Percentiles rank a stretch among this genome's conserved stretches.
phyloP scores from a whole-genome alignment of 768 basidiomycete genomes.

The Royoungia palumana region DNA sequence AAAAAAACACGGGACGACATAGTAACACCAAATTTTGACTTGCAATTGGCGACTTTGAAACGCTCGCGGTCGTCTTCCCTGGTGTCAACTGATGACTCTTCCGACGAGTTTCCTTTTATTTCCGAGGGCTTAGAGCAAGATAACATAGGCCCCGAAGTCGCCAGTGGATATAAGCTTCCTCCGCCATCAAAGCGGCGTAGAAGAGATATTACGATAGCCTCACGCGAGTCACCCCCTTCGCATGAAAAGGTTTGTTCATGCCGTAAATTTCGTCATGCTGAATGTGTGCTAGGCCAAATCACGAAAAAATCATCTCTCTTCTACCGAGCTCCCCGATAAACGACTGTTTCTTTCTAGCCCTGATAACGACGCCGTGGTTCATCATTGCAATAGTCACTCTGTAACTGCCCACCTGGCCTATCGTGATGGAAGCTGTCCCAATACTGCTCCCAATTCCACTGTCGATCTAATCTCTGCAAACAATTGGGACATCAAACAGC shows the following conservation, averaged over 20 bases:
- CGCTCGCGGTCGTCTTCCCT: constrained; percentile 21
- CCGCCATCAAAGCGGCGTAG: constrained; percentile 18
- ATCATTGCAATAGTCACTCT: background rate
- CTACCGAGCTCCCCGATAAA: background rate
- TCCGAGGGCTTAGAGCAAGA: constrained; percentile 33
- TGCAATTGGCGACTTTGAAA: constrained; percentile 41
- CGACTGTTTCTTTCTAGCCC: constrained; percentile 21
- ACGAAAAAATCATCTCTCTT: background rate
- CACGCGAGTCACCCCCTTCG: background rate
- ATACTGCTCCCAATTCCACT: constrained; percentile 20
- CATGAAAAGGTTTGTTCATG: constrained; percentile 16
- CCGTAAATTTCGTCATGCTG: constrained; percentile 5
- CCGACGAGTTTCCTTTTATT: constrained; percentile 34
- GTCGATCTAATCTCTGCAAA: constrained; percentile 1
- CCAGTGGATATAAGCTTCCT: constrained; percentile 26
- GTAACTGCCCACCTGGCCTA: background rate
- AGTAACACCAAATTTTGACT: constrained; percentile 43
- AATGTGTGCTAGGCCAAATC: constrained; percentile 6
- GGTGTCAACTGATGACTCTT: constrained; percentile 29
- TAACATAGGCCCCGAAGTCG: constrained; percentile 33
- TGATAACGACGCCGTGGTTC: constrained; percentile 10
- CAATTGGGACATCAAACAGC: constrained; percentile 1
- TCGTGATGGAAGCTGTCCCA: constrained; percentile 30
- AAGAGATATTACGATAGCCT: background rate
- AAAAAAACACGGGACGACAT: constrained; percentile 13